Evolutionary conservation across 192 early-diverging fungal genomes (phyloP).

Genomic region (Blastocladiella britannica): DNA sequence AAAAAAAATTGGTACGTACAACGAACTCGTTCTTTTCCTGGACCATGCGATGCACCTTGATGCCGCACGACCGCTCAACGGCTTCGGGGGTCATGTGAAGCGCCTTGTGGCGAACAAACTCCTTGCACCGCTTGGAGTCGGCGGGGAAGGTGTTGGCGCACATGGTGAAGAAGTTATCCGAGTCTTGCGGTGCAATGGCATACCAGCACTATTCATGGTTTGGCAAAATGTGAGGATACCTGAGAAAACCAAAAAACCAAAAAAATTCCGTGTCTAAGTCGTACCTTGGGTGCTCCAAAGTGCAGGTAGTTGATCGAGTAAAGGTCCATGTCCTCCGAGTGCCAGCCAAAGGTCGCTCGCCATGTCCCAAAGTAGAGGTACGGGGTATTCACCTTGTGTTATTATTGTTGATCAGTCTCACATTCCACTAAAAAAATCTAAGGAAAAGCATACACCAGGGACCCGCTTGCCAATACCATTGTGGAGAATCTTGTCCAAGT

Average conservation of each 20-base stretch:
- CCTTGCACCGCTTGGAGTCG: background rate
- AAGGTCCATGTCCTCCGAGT: conserved; percentile 2
- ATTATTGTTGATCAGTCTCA: background rate
- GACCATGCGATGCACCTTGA: background rate
- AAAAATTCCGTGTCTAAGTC: background rate
- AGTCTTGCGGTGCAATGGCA: background rate
- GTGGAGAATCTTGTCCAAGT: no score
- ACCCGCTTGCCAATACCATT: no score
- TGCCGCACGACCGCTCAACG: no score
- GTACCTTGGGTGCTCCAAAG: conserved; percentile 1
- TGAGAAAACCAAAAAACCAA: background rate
- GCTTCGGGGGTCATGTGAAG: background rate
- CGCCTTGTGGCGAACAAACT: background rate
- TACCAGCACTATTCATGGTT: no score
- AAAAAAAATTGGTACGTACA: no score
- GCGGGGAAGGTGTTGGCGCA: background rate
- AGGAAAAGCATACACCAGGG: no score
- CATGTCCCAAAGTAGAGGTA: conserved; percentile 2
- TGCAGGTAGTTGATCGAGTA: conserved; percentile 5
- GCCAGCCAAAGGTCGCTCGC: conserved; percentile 2
- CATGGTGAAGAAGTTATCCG: background rate
- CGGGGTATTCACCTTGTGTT: background rate
- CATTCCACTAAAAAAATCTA: no score
- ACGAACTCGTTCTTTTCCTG: background rate
- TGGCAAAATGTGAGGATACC: no score